Evolutionary conservation across 2,329 filamentous ascomycete genomes (phyloP), one percentile per base, ranked within the genome.

Genomic region (Raffaelea albimanens): DNA sequence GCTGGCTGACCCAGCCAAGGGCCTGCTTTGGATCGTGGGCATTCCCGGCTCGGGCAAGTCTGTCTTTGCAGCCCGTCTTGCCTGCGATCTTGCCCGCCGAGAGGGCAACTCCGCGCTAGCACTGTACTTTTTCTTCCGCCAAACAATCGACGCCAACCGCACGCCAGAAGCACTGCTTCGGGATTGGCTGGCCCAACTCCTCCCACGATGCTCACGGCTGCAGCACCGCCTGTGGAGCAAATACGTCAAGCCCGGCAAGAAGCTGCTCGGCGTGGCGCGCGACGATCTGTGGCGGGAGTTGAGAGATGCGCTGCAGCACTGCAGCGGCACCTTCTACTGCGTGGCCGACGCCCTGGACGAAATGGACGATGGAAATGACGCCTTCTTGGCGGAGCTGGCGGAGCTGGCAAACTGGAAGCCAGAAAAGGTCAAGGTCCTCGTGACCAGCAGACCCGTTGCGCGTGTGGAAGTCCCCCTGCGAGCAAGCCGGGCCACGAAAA

Each of bases 11-110:
- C 1, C 11, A 13, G 44, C 56, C 4, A 18, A 54, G 29, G 59
- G 58, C 20, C 22, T 59, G 16, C 58, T 64, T 14, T 63, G 58
- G 58, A 58, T 67, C 52, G 59, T 50, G 50, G 67, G 66, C 1
- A 63, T 67, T 14, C 61, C 65, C 0, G 66, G 66, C 1, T 61
- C 62, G 3, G 67, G 67, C 2, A 66, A 67, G 51, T 65, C 63
- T 4, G 63, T 67, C 19, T 54, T 63, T 20, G 59, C 61, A 2
- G 59, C 34, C 5, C 34, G 34, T 38, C 34, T 38, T 16, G 34
- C 34, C 7, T 8, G 61, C 2, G 57, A 31, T 1, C 43, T 63
- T 4, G 47, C 59, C 23, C 13, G 55, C 2, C 40, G 56, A 7
- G 55, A 59, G 5, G 43, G 52, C n/a, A 40, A 50, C 3, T 55